These are phyloP conservation scores for Pestalotiopsis fici DNA, from an alignment of 2,329 filamentous ascomycete genomes.

Conservation along the genomic window DNA sequence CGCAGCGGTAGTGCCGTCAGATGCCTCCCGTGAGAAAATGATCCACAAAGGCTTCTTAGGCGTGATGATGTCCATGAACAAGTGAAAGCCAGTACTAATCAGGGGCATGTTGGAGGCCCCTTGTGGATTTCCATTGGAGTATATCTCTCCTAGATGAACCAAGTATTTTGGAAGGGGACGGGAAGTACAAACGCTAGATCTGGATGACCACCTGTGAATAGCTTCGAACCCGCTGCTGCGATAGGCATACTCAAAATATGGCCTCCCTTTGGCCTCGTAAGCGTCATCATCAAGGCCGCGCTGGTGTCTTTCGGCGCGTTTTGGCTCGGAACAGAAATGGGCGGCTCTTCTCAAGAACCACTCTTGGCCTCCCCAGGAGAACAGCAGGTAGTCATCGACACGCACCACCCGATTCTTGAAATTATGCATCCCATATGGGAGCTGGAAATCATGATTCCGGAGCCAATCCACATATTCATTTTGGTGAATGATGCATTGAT, in stretches of 20 bases:
- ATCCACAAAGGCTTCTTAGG: conserved; percentile 12
- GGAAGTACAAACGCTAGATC: too few relatives aligned
- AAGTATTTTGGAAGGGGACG: not conserved
- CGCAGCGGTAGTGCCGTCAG: not conserved
- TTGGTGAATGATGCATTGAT: not conserved
- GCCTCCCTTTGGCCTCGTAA: not conserved
- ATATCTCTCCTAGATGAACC: not conserved
- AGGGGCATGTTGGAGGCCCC: not conserved
- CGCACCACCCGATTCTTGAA: not conserved
- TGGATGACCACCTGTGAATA: not conserved
- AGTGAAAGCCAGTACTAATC: not conserved
- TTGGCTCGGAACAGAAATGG: not conserved
- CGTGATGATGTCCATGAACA: conserved; percentile 11
- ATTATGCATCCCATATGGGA: not conserved
- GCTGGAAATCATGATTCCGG: not conserved
- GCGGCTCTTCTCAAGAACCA: not conserved
- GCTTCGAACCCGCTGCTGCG: not conserved
- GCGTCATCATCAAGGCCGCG: not conserved
- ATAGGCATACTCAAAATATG: not conserved
- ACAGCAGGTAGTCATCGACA: not conserved
- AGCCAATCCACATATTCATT: not conserved
- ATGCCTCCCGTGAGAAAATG: not conserved
- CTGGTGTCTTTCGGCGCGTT: not conserved
- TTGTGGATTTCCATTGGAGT: not conserved
- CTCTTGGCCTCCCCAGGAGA: not conserved